Percentiles rank a stretch among this genome's conserved stretches.
Evolutionary conservation across 495 filamentous ascomycete genomes (phyloP).

Genomic region (Pseudotulostoma volvatum): DNA sequence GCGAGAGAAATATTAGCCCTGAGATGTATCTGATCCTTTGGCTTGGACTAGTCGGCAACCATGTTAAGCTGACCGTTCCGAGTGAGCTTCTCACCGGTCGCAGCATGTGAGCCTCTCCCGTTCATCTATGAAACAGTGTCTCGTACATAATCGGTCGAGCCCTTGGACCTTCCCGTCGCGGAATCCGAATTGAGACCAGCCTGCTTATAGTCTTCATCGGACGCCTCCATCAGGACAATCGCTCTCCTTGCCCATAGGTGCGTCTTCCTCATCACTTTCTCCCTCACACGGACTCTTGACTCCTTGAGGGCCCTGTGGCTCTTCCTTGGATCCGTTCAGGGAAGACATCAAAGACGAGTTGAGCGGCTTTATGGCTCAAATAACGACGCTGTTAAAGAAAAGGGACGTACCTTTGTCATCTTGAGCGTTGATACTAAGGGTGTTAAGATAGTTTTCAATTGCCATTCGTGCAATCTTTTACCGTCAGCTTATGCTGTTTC

Average conservation of each 20-base stretch:
- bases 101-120: slow-evolving; percentile 2
- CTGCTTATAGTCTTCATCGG: slow-evolving; percentile 32
- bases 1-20: slow-evolving; percentile 33
- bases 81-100: slow-evolving; percentile 22
- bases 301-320: slow-evolving; percentile 19
- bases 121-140: too few relatives aligned
- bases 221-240: slow-evolving; percentile 40
- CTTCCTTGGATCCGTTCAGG: slow-evolving; percentile 11
- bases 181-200: neutral
- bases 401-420: too few relatives aligned
- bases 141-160: too few relatives aligned
- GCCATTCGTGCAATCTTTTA: too few relatives aligned
- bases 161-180: too few relatives aligned
- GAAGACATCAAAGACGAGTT: too few relatives aligned
- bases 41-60: slow-evolving; percentile 60
- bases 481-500: too few relatives aligned
- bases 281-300: slow-evolving; percentile 57
- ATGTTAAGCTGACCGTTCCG: slow-evolving; percentile 57
- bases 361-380: too few relatives aligned
- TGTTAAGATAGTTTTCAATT: too few relatives aligned
- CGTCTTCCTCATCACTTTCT: slow-evolving; percentile 52
- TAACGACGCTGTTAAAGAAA: too few relatives aligned
- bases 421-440: too few relatives aligned
- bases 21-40: slow-evolving; percentile 62
- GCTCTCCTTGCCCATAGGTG: slow-evolving; percentile 51